Percentiles rank a stretch among this genome's conserved stretches.
These are phyloP conservation scores for Moesziomyces globuligerus DNA, from an alignment of 1,284 basidiomycete genomes.

Conservation along the genomic window DNA sequence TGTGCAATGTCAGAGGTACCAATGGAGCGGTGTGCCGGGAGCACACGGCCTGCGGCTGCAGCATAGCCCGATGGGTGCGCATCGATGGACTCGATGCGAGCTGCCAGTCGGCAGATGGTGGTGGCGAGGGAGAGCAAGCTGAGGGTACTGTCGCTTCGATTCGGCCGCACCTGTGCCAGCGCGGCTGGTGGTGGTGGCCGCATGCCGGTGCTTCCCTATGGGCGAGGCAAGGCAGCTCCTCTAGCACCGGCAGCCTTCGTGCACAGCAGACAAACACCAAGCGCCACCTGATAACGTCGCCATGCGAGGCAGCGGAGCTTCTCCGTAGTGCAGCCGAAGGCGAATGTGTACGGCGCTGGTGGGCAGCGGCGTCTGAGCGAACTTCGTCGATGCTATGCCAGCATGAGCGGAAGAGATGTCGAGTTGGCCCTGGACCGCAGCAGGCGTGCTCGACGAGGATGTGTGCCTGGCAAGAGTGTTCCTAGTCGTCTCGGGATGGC, in stretches of 20 bases:
- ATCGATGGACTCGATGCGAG: conserved; percentile 24
- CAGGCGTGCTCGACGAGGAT: background rate
- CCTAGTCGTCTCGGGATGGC: background rate
- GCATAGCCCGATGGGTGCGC: too few relatives aligned
- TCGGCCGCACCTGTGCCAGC: conserved; percentile 14
- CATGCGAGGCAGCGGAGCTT: background rate
- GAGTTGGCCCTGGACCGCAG: background rate
- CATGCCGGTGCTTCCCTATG: conserved; percentile 21
- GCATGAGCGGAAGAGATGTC: background rate
- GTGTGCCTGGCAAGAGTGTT: too few relatives aligned
- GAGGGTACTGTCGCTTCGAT: conserved; percentile 13
- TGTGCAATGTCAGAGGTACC: background rate
- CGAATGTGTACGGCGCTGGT: background rate
- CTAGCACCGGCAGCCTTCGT: conserved; percentile 9
- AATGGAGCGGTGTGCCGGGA: background rate
- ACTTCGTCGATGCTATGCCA: background rate
- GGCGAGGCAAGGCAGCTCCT: conserved; percentile 18
- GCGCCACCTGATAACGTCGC: background rate
- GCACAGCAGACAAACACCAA: conserved; percentile 1
- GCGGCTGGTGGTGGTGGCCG: conserved; percentile 33
- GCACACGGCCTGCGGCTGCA: too few relatives aligned
- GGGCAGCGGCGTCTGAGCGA: background rate
- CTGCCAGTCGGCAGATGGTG: conserved; percentile 27
- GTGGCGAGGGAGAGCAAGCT: conserved; percentile 17
- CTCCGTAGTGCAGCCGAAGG: background rate